A percentile compares a stretch with the other conserved stretches of the same genome.
phyloP scores from a whole-genome alignment of 73 alveolate species.

The Paramecium sonneborni region DNA sequence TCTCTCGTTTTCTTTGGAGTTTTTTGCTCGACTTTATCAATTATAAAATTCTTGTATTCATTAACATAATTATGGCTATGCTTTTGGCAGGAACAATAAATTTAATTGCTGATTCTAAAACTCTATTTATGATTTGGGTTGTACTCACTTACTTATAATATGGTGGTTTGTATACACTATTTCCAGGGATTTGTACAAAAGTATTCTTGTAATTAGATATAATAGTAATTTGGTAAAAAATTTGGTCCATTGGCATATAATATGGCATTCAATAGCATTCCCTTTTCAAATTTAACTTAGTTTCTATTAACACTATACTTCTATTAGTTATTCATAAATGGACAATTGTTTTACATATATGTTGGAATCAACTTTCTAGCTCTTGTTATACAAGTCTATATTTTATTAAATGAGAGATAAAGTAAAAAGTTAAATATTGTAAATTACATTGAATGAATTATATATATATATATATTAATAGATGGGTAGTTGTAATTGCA shows the following conservation, averaged over 20 bases:
- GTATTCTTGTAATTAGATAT: background rate
- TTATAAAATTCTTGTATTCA: background rate
- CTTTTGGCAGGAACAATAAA: background rate
- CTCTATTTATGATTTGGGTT: background rate
- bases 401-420: background rate
- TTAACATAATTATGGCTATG: background rate
- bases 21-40: background rate
- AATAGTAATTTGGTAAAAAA: constrained; percentile 43
- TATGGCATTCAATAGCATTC: constrained; percentile 27
- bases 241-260: constrained; percentile 43
- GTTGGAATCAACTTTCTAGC: background rate
- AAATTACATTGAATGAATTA: background rate
- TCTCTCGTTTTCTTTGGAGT: constrained; percentile 31
- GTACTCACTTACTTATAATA: constrained; percentile 6
- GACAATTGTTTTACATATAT: background rate
- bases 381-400: background rate
- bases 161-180: constrained; percentile 12
- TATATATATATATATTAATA: background rate
- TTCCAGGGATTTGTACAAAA: constrained; percentile 34
- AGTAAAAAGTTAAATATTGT: background rate
- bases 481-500: constrained; percentile 55
- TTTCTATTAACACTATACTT: background rate
- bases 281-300: constrained; percentile 23
- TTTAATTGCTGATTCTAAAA: background rate
- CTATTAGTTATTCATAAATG: background rate